Conservation (phyloP, 2,329 filamentous ascomycete species). For the Aspergillus pseudonomiae region DNA sequence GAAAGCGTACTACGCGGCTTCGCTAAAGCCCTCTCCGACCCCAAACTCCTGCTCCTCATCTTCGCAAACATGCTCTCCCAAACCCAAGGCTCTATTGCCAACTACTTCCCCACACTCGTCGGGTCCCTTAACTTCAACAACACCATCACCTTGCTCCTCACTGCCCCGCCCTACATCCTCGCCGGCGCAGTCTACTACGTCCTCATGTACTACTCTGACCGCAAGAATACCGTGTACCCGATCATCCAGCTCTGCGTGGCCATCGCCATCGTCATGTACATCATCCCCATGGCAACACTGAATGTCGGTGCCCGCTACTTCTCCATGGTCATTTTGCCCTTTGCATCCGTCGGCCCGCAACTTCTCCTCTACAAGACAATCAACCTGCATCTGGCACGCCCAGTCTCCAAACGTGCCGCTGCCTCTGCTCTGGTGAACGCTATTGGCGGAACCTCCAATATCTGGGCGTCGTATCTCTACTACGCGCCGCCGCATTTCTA, state of each 20-base stretch:
- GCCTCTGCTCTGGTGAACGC: constrained; percentile 47
- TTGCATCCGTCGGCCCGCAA: constrained; percentile 45
- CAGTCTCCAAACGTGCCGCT: constrained; percentile 47
- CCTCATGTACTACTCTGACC: constrained; percentile 42
- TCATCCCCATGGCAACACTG: constrained; percentile 41
- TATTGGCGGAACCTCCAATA: constrained; percentile 30
- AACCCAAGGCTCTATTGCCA: constrained; percentile 37
- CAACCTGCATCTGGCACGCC: constrained; percentile 46
- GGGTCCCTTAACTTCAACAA: constrained; percentile 24
- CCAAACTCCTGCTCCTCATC: constrained; percentile 43
- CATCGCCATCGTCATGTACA: constrained; percentile 41
- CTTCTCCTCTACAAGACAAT: constrained; percentile 48
- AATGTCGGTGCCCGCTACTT: constrained; percentile 48
- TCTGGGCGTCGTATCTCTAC: constrained; percentile 31
- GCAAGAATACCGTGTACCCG: constrained; percentile 39
- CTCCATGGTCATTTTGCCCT: constrained; percentile 47
- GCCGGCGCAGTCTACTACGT: constrained; percentile 41
- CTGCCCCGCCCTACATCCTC: constrained; percentile 51
- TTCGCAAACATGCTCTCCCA: constrained; percentile 46
- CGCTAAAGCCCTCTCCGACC: constrained; percentile 36
- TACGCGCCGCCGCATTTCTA: constrained; percentile 38
- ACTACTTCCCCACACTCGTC: constrained; percentile 32
- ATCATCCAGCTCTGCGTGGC: constrained; percentile 41
- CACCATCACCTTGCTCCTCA: constrained; percentile 50
- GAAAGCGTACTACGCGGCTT: constrained; percentile 31